Evolutionary conservation across 2,329 filamentous ascomycete species (phyloP), one percentile per base, ranked within the genome.

Genomic region (Cladophialophora chaetospira): DNA sequence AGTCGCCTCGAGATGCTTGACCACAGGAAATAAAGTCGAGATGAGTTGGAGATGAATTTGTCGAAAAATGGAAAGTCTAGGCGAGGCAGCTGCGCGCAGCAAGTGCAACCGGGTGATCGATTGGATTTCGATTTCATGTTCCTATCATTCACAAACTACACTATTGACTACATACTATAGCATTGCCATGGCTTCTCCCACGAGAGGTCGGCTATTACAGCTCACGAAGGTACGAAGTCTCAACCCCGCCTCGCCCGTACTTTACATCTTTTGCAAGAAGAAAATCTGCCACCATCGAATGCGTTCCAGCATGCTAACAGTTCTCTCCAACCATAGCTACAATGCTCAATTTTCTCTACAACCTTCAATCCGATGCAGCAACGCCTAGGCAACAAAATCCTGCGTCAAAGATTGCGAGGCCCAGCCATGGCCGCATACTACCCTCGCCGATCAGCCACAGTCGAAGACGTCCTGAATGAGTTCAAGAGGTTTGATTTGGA

Each of bases 261-360:
- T n/a, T n/a, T n/a, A n/a, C n/a, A n/a, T n/a, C n/a, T n/a, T n/a
- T n/a, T n/a, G n/a, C n/a, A n/a, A n/a, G n/a, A n/a, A n/a, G n/a
- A n/a, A n/a, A n/a, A n/a, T n/a, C n/a, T n/a, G n/a, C n/a, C n/a
- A n/a, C n/a, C n/a, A n/a, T n/a, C n/a, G n/a, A n/a, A n/a, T n/a
- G n/a, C n/a, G n/a, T 13, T 13, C n/a, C 36, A 38, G 11, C 33
- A 21, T 38, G 28, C 53, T 53, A 45, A 48, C 45, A 11, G 3
- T 8, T 3, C 38, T 11, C 10, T 17, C 4, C n/a, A 46, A 38
- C n/a, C 8, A 42, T 40, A 97, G 92, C 83, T 84, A 70, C 91
- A 92, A 87, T 96, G 91, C 81, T 85, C 87, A 72, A 84, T 97
- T 77, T 99, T 97, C 80, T 87, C 87, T 69, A 89, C 88, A 48